These are phyloP conservation scores for Leucocoprinus leucothites DNA, from an alignment of 768 basidiomycete species.

Conservation along the genomic window DNA sequence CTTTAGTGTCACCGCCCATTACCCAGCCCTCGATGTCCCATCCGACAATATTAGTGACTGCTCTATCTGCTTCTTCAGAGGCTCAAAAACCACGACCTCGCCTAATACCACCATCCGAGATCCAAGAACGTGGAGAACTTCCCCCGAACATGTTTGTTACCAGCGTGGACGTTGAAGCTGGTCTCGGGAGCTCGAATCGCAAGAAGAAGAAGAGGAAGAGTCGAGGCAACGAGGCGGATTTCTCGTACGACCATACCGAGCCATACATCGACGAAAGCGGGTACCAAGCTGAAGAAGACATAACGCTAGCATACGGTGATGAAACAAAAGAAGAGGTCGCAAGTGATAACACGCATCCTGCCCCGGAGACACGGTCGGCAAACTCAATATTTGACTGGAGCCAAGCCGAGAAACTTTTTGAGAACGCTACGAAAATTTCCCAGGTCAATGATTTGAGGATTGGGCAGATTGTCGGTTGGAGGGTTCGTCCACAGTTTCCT, in stretches of 20 bases:
- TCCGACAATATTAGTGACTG: background rate
- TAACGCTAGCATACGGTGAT: conserved; percentile 19
- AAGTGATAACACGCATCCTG: background rate
- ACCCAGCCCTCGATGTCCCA: background rate
- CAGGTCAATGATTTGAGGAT: conserved; percentile 22
- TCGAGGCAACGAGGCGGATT: conserved; percentile 18
- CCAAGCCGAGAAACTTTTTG: conserved; percentile 30
- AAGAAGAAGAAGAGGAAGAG: conserved; percentile 25
- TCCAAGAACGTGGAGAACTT: conserved; percentile 42
- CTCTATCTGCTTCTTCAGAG: background rate
- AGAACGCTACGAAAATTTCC: conserved; percentile 20
- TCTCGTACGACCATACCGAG: background rate
- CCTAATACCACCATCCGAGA: conserved; percentile 64
- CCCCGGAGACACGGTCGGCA: background rate
- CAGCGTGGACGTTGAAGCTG: conserved; percentile 65
- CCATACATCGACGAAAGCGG: conserved; percentile 12
- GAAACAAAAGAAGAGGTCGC: conserved; percentile 14
- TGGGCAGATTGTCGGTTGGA: conserved; percentile 44
- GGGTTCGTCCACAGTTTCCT: conserved; percentile 31
- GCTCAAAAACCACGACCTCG: conserved; percentile 23
- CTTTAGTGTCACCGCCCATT: background rate
- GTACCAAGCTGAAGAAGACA: conserved; percentile 15
- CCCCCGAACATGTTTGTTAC: conserved; percentile 70
- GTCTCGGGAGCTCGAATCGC: conserved; percentile 25
- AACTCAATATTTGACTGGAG: conserved; percentile 33